A percentile compares a stretch with the other conserved stretches of the same genome.
Evolutionary conservation across 257 asterid species (phyloP).

Genomic region (Parsonsia alboflavescens): DNA sequence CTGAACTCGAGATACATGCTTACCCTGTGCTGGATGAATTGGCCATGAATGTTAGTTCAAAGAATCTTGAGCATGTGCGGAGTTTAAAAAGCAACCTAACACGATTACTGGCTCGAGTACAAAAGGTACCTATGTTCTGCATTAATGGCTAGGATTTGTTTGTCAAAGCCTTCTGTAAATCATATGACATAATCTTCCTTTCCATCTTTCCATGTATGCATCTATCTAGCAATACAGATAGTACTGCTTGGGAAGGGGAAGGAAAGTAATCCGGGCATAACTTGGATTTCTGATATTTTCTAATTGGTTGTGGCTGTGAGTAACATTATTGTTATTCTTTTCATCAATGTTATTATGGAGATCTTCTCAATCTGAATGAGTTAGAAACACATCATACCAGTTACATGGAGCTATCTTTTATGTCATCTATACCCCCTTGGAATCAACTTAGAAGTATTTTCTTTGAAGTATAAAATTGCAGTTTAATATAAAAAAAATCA

Average conservation of each 20-base stretch:
- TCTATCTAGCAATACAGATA: no score
- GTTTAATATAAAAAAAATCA: not conserved
- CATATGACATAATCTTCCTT: not conserved
- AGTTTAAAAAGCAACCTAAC: slow-evolving; percentile 94
- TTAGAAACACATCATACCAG: not conserved
- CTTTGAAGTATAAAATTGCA: not conserved
- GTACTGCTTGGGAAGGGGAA: not conserved
- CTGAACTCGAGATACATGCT: slow-evolving; percentile 89
- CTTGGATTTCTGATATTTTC: not conserved
- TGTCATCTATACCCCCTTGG: not conserved
- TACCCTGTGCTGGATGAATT: slow-evolving; percentile 94
- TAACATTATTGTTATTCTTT: not conserved
- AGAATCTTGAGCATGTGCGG: slow-evolving; percentile 89
- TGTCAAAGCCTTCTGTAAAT: not conserved
- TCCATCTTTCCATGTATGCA: not conserved
- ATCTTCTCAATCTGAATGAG: not conserved
- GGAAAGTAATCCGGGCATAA: not conserved
- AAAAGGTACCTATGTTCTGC: slow-evolving; percentile 53
- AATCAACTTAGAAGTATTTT: not conserved
- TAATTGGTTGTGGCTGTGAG: not conserved
- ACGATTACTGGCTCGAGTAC: slow-evolving; percentile 88
- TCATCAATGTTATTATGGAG: not conserved
- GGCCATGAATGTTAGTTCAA: slow-evolving; percentile 88
- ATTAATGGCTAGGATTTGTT: not conserved
- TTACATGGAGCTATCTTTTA: not conserved